phyloP scores from a whole-genome alignment of 306 rosid genomes.

The Amphicarpaea edgeworthii region DNA sequence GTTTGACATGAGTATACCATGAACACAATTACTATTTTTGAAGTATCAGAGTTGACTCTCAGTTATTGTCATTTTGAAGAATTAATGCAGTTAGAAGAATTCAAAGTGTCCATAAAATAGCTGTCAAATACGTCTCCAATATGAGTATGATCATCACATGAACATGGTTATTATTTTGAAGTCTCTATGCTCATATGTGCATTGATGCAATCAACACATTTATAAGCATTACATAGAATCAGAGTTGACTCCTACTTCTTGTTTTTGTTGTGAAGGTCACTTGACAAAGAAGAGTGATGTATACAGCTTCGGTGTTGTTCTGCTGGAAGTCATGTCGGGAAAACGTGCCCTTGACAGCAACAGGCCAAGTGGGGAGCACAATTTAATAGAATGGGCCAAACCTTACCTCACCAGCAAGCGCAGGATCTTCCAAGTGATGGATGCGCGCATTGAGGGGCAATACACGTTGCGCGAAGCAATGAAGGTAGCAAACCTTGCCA shows the following conservation, averaged over 20 bases:
- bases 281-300: slow-evolving; percentile 88
- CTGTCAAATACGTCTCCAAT: background rate
- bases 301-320: slow-evolving; percentile 94
- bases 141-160: background rate
- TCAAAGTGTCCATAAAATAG: background rate
- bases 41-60: too few relatives aligned
- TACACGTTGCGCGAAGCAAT: slow-evolving; percentile 68
- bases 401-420: slow-evolving; percentile 89
- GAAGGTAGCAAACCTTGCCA: slow-evolving; percentile 68
- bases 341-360: slow-evolving; percentile 86
- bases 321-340: slow-evolving; percentile 85
- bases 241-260: slow-evolving; percentile 16
- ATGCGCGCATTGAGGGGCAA: slow-evolving; percentile 82
- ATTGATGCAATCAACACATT: background rate
- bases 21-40: too few relatives aligned
- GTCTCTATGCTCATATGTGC: slow-evolving; percentile 2
- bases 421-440: slow-evolving; percentile 73
- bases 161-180: background rate
- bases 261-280: slow-evolving; percentile 72
- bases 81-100: background rate
- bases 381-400: slow-evolving; percentile 87
- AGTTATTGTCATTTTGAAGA: too few relatives aligned
- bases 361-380: slow-evolving; percentile 83
- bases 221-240: background rate
- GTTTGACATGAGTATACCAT: too few relatives aligned